Evolutionary conservation across 306 rosid genomes (phyloP).

Genomic region (Rosa multiflora): DNA sequence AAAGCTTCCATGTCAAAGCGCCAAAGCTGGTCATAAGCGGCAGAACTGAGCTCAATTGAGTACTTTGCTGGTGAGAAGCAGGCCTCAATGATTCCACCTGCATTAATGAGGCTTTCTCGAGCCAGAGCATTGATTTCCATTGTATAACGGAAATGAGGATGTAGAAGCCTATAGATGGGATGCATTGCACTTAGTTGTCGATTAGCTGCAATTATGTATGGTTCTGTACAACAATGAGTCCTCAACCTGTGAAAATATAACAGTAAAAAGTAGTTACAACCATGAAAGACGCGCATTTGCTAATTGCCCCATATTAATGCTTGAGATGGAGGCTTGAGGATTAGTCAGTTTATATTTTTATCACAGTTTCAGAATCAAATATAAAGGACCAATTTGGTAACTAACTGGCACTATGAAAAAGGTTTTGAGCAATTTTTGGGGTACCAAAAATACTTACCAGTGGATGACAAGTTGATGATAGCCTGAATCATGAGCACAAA

Average conservation of each 20-base stretch:
- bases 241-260: conserved; percentile 23
- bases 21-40: conserved; percentile 36
- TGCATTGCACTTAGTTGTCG: conserved; percentile 44
- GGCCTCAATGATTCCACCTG: conserved; percentile 37
- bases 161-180: conserved; percentile 39
- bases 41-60: conserved; percentile 33
- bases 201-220: conserved; percentile 39
- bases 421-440: not conserved
- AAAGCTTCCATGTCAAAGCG: conserved; percentile 39
- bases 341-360: no score
- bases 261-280: not conserved
- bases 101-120: conserved; percentile 35
- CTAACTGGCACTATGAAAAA: not conserved
- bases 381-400: not conserved
- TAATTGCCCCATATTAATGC: not conserved
- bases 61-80: conserved; percentile 33
- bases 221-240: conserved; percentile 37
- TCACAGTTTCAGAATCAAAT: not conserved
- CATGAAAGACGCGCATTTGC: not conserved
- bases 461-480: conserved; percentile 42
- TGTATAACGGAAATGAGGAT: conserved; percentile 47
- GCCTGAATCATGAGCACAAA: conserved; percentile 39
- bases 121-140: conserved; percentile 45
- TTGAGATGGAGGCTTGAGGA: not conserved
- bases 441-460: conserved; percentile 17